These are phyloP conservation scores for Volvox carteri DNA, from an alignment of 163 green algal genomes.

Conservation along the genomic window DNA sequence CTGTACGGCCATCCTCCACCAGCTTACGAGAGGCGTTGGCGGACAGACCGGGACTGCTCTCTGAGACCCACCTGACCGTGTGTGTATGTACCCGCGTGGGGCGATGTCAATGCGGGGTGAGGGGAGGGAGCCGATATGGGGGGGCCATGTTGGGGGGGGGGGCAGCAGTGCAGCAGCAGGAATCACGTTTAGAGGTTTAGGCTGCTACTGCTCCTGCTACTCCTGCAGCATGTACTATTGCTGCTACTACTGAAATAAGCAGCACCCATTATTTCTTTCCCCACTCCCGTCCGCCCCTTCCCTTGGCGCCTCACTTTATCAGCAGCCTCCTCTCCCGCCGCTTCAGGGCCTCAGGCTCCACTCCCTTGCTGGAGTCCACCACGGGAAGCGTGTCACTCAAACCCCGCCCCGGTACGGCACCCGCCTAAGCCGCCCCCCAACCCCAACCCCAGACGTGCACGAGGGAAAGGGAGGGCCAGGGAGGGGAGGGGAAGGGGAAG, in stretches of 20 bases:
- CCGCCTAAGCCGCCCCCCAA: conserved; percentile 25
- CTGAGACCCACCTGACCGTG: conserved; percentile 49
- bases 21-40: conserved; percentile 1
- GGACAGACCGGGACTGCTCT: conserved; percentile 26
- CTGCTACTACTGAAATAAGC: no score
- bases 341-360: conserved; percentile 27
- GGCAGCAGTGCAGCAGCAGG: no score
- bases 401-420: conserved; percentile 17
- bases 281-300: no score
- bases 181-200: no score
- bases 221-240: no score
- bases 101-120: no score
- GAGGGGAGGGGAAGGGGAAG: neutral
- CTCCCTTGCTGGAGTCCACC: neutral
- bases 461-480: neutral
- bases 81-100: no score
- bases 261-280: no score
- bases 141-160: no score
- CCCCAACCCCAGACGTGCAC: neutral
- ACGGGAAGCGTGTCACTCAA: conserved; percentile 32
- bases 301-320: neutral
- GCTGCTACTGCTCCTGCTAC: no score
- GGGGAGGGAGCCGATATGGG: no score
- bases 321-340: conserved; percentile 44
- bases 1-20: conserved; percentile 45